Evolutionary conservation across 352 stramenopile species (phyloP), one percentile per base, ranked within the genome.

Genomic region (Globisporangium nunn): DNA sequence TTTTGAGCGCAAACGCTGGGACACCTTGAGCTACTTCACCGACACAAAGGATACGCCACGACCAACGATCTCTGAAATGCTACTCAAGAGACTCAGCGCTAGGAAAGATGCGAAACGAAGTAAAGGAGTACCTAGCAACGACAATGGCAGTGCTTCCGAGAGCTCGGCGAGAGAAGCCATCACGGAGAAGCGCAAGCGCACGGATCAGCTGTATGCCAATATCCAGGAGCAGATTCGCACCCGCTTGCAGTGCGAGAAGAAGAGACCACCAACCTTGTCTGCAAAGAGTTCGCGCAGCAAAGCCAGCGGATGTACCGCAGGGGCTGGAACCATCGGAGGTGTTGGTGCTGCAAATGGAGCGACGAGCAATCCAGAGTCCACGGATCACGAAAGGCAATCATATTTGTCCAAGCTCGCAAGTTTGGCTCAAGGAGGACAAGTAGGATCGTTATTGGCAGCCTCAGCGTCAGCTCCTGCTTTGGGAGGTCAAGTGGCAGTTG

Each of bases 1-100:
- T 2, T 58, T 50, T 2, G 61, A 72, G 45, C 75, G 75, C 15
- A 50, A 62, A 46, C 78, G 75, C 0, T 86, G 78, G 75, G 78
- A 88, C 46, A 70, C 71, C 7, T 69, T 72, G 1, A 49, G 37
- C 0, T 67, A 81, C 33, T 83, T 81, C 46, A 47, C 11, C 17
- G 17, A 10, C n/a, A 40, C n/a, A 18, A 4, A 15, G 49, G 7
- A 41, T 14, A 29, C 39, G 7, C 6, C 46, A n/a, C 14, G 3
- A 17, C 53, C 53, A 11, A 37, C 58, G 8, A 29, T 63, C 6
- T 49, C 72, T 17, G 45, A 50, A 4, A 55, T 47, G 1, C 52
- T 85, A 17, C 49, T 59, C 4, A 54, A 66, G 5, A 45, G 52
- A 14, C 15, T 59, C 14, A 37, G 35, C 17, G 18, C 14, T 6